Evolutionary conservation across 1,284 basidiomycete genomes (phyloP).

Genomic region (Rhodofomes roseus): DNA sequence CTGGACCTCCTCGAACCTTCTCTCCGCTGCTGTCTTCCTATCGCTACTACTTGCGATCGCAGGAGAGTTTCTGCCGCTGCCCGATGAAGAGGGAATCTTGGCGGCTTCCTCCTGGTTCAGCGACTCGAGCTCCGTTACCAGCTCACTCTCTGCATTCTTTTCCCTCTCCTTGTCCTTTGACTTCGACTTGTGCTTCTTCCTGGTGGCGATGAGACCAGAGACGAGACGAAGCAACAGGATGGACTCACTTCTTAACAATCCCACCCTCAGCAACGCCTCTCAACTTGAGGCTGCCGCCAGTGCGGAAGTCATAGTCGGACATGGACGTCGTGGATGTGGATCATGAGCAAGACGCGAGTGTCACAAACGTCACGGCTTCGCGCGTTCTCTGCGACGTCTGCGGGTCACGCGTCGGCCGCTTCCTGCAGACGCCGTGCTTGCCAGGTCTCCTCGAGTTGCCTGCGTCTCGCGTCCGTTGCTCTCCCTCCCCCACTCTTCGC

Average conservation of each 20-base stretch:
- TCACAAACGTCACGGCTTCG: constrained; percentile 22
- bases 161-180: constrained; percentile 42
- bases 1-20: constrained; percentile 84
- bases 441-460: background rate
- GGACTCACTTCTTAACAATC: constrained; percentile 75
- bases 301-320: constrained; percentile 84
- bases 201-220: constrained; percentile 46
- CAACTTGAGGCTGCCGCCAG: constrained; percentile 87
- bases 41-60: constrained; percentile 36
- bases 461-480: background rate
- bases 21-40: constrained; percentile 87
- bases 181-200: constrained; percentile 85
- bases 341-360: constrained; percentile 17
- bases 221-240: constrained; percentile 1
- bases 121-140: constrained; percentile 47
- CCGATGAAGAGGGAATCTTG: constrained; percentile 42
- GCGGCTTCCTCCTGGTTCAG: constrained; percentile 40
- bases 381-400: constrained; percentile 2
- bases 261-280: constrained; percentile 79
- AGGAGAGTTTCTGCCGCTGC: constrained; percentile 58
- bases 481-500: background rate
- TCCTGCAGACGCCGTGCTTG: constrained; percentile 1
- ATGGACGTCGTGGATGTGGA: constrained; percentile 36
- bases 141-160: constrained; percentile 35
- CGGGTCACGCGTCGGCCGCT: constrained; percentile 11